Conservation (phyloP, 2,329 filamentous ascomycete genomes). For the Fusarium sp. region DNA sequence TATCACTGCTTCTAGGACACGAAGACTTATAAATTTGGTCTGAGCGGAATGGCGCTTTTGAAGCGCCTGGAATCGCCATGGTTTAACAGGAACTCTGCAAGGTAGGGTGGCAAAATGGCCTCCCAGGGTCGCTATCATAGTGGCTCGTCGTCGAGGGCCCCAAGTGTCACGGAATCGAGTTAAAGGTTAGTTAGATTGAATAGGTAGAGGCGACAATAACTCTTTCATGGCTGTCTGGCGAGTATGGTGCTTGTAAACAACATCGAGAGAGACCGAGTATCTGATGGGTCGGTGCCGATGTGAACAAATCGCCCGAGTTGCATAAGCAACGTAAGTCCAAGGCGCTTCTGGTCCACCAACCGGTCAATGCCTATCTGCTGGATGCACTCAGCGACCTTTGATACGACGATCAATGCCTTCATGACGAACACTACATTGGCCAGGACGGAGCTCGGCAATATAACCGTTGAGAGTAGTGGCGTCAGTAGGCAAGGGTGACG, state of each 20-base stretch:
- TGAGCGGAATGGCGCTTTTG: too few relatives aligned
- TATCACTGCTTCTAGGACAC: accelerated
- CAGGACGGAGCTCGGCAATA: accelerated
- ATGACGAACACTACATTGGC: accelerated
- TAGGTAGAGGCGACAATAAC: too few relatives aligned
- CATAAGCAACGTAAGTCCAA: not conserved
- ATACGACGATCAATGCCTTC: too few relatives aligned
- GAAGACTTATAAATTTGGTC: too few relatives aligned
- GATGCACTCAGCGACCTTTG: not conserved
- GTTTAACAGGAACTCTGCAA: too few relatives aligned
- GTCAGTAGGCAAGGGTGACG: not conserved
- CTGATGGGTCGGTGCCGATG: not conserved
- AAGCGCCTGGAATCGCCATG: too few relatives aligned
- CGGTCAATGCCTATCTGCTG: not conserved
- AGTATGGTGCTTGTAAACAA: not conserved
- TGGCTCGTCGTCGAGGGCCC: too few relatives aligned
- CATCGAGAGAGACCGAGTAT: not conserved
- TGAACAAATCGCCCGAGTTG: not conserved
- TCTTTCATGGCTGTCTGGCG: too few relatives aligned
- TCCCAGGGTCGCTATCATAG: too few relatives aligned
- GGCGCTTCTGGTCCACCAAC: not conserved
- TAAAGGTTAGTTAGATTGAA: too few relatives aligned
- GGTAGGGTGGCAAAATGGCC: too few relatives aligned
- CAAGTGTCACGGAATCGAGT: too few relatives aligned
- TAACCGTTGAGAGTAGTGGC: accelerated